Evolutionary conservation across 495 filamentous ascomycete species (phyloP).

Genomic region (Xylaria scruposa): DNA sequence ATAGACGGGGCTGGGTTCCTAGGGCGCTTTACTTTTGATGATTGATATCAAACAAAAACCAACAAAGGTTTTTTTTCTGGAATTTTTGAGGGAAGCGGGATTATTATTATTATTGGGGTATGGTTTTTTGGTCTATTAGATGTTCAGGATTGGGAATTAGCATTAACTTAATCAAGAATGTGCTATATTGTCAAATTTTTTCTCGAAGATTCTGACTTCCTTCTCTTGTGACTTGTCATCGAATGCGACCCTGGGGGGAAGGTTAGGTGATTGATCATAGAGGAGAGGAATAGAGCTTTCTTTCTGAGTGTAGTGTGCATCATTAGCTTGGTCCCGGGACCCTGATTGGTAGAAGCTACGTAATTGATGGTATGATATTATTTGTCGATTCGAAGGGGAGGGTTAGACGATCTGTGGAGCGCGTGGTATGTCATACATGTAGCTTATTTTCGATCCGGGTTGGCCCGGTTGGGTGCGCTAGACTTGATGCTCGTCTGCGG

Average conservation of each 20-base stretch:
- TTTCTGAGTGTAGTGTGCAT: neutral
- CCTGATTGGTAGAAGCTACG: neutral
- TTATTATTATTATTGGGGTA: no score
- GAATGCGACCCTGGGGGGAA: no score
- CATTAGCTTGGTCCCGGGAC: neutral
- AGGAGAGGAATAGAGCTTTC: no score
- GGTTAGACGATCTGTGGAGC: neutral
- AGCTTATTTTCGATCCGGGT: neutral
- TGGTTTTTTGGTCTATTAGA: no score
- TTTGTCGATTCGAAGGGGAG: no score
- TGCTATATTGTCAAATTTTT: slow-evolving; percentile 1
- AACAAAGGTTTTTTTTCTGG: no score
- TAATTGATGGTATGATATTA: neutral
- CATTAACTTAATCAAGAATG: neutral
- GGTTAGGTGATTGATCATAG: no score
- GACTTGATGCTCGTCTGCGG: neutral
- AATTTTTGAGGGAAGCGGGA: no score
- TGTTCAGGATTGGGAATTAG: no score
- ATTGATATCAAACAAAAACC: no score
- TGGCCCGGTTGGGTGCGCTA: neutral
- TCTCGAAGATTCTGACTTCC: neutral
- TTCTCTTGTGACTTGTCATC: neutral
- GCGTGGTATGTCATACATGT: neutral
- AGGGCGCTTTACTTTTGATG: neutral
- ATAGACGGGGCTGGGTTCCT: slow-evolving; percentile 19